Evolutionary conservation across 2,329 filamentous ascomycete species (phyloP).

Genomic region (Fusarium sacchari): DNA sequence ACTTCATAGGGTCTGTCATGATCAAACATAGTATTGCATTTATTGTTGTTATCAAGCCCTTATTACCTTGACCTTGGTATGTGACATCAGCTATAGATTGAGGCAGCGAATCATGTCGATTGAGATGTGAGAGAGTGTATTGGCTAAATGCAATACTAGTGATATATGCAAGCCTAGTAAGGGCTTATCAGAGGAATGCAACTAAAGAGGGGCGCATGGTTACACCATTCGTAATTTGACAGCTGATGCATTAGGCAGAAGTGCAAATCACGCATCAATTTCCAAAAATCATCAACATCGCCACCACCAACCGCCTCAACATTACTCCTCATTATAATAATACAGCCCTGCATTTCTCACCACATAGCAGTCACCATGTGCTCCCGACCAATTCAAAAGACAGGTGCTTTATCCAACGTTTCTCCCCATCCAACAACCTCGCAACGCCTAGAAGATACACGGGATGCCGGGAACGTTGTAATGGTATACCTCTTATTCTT

Average conservation of each 20-base stretch:
- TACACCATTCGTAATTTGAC: background rate
- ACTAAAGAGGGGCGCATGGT: background rate
- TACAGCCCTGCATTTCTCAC: background rate
- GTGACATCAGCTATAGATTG: accelerated
- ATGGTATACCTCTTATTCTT: background rate
- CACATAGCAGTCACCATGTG: background rate
- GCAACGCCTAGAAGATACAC: background rate
- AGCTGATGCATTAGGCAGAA: background rate
- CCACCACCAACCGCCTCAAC: background rate
- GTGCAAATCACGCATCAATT: background rate
- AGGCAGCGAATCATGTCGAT: accelerated
- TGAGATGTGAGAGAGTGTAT: accelerated
- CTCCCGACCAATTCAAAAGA: background rate
- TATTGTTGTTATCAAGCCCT: too few species aligned
- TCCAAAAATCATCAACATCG: background rate
- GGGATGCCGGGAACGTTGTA: too few species aligned
- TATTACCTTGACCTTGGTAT: too few species aligned
- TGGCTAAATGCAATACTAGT: background rate
- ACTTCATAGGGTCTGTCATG: background rate
- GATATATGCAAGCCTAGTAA: background rate
- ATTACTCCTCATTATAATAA: background rate
- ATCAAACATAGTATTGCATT: background rate
- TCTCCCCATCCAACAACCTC: background rate
- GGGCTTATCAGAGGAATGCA: background rate
- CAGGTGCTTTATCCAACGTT: accelerated